Evolutionary conservation across 2,329 filamentous ascomycete genomes (phyloP).

Genomic region (Trichoderma aggressivum): DNA sequence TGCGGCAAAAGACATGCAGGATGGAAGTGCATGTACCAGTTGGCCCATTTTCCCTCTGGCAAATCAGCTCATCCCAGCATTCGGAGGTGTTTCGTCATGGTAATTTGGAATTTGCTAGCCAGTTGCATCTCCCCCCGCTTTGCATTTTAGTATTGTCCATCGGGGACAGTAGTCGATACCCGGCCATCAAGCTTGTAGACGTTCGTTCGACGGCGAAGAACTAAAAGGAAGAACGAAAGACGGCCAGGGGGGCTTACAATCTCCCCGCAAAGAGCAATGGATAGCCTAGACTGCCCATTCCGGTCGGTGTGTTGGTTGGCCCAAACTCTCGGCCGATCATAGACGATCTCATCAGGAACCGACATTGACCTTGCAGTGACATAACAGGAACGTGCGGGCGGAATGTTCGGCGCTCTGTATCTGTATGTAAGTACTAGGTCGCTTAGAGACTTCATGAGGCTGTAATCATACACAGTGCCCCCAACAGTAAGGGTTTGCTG

Average conservation of each 20-base stretch:
- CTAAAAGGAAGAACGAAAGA: not conserved
- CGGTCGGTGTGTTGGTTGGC: not conserved
- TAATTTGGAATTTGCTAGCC: not conserved
- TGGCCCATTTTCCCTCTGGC: not conserved
- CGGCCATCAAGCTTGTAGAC: not conserved
- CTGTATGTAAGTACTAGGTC: not conserved
- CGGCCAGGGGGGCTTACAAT: not conserved
- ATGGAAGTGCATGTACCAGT: not conserved
- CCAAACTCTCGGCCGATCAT: not conserved
- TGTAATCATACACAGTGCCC: slow-evolving; percentile 5
- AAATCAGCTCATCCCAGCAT: not conserved
- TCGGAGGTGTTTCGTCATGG: not conserved
- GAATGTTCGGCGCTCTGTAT: not conserved
- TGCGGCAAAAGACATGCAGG: slow-evolving; percentile 4
- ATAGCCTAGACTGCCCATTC: not conserved
- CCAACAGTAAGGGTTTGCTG: not conserved
- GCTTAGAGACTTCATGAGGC: not conserved
- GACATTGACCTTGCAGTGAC: not conserved
- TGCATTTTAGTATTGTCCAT: not conserved
- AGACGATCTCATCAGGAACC: slow-evolving; percentile 3
- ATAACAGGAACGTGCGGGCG: not conserved
- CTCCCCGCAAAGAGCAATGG: not conserved
- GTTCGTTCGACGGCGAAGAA: not conserved
- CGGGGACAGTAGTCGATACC: not conserved
- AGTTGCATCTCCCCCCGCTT: not conserved